Evolutionary conservation across 2,329 filamentous ascomycete species (phyloP).

Genomic region (Fusarium mundagurra): DNA sequence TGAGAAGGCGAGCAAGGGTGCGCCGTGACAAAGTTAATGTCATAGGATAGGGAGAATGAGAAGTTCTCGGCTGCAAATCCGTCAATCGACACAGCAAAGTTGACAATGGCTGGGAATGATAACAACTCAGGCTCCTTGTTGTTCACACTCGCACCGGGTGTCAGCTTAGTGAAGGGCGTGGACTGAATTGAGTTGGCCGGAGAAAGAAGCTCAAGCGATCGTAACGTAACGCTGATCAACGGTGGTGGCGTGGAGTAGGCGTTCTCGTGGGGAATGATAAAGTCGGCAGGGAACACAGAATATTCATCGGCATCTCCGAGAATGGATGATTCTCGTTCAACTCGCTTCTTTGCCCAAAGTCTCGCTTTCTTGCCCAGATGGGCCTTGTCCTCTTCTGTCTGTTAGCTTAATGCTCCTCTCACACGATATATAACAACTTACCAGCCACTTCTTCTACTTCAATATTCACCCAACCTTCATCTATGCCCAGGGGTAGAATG

Average conservation of each 20-base stretch:
- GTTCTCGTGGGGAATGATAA: conserved; percentile 69
- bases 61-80: conserved; percentile 54
- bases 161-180: conserved; percentile 53
- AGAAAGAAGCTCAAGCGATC: conserved; percentile 60
- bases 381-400: conserved; percentile 56
- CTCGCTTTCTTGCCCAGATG: conserved; percentile 65
- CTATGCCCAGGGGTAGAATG: conserved; percentile 60
- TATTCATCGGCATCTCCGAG: conserved; percentile 66
- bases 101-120: conserved; percentile 49
- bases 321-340: conserved; percentile 70
- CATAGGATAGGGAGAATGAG: conserved; percentile 61
- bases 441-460: conserved; percentile 63
- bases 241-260: conserved; percentile 60
- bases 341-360: conserved; percentile 67
- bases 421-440: conserved; percentile 44
- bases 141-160: conserved; percentile 11
- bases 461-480: conserved; percentile 69
- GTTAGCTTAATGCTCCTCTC: conserved; percentile 14
- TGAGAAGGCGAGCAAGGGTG: conserved; percentile 70
- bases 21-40: conserved; percentile 72
- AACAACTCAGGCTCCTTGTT: conserved; percentile 46
- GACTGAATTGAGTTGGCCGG: conserved; percentile 56
- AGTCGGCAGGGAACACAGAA: conserved; percentile 68
- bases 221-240: conserved; percentile 59
- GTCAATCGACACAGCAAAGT: conserved; percentile 50